Conservation (phyloP, 495 filamentous ascomycete genomes). For the Hamigera avellanea region DNA sequence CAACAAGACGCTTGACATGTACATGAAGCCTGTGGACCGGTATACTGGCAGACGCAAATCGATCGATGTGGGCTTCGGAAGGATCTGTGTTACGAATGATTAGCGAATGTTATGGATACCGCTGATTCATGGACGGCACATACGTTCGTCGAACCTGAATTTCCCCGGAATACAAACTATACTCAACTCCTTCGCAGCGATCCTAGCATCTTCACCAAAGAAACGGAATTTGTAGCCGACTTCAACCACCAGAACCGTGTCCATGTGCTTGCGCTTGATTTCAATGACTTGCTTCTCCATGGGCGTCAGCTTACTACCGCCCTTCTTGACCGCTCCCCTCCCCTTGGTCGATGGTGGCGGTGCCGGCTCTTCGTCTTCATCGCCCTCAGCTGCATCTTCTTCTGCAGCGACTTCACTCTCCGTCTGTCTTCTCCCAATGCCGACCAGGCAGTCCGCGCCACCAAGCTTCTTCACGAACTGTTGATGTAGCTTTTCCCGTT, state of each 20-base stretch:
- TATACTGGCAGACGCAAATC: constrained; percentile 93
- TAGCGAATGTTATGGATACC: no score
- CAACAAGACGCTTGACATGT: constrained; percentile 86
- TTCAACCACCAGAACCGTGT: constrained; percentile 80
- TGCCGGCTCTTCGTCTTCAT: constrained; percentile 44
- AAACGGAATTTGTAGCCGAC: constrained; percentile 98
- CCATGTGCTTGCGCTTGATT: constrained; percentile 85
- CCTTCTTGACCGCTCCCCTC: constrained; percentile 46
- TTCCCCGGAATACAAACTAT: constrained; percentile 98
- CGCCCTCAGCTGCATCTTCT: constrained; percentile 37
- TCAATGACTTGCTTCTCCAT: constrained; percentile 90
- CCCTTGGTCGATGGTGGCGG: constrained; percentile 45
- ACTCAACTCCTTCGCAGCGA: constrained; percentile 79
- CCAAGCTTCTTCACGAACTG: constrained; percentile 88
- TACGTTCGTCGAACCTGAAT: constrained; percentile 84
- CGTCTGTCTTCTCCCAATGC: constrained; percentile 45
- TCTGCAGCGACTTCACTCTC: constrained; percentile 42
- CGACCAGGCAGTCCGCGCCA: constrained; percentile 64
- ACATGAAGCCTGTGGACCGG: constrained; percentile 87
- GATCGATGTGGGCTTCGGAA: constrained; percentile 84
- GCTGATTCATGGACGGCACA: constrained; percentile 9
- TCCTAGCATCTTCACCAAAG: constrained; percentile 92
- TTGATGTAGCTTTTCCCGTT: constrained; percentile 64
- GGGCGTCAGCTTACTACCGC: constrained; percentile 70
- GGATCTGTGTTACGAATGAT: constrained; percentile 40